Evolutionary conservation across 2,329 filamentous ascomycete genomes (phyloP).

Genomic region (Epichloe elymi): DNA sequence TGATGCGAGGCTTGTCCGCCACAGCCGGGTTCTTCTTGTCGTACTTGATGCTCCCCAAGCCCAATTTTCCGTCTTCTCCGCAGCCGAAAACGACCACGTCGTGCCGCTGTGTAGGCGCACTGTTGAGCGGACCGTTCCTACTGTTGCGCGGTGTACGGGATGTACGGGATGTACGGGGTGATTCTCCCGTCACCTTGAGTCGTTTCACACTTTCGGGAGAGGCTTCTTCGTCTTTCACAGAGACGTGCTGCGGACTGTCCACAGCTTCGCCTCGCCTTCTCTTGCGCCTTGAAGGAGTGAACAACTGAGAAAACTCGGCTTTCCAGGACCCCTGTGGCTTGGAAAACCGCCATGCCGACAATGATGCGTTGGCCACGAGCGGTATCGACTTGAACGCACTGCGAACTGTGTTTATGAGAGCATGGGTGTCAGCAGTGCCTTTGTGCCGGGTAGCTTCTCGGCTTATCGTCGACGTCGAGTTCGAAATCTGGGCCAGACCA

Average conservation of each 20-base stretch:
- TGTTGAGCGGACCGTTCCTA: not conserved
- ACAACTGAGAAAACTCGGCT: not conserved
- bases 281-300: not conserved
- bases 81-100: conserved; percentile 7
- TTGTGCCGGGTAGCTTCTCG: not conserved
- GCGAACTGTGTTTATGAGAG: not conserved
- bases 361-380: not conserved
- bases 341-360: not conserved
- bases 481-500: not conserved
- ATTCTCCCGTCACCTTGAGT: not conserved
- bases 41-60: conserved; percentile 5
- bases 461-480: not conserved
- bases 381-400: not conserved
- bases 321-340: not conserved
- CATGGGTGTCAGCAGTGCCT: not conserved
- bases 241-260: not conserved
- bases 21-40: conserved; percentile 1
- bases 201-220: not conserved
- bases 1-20: conserved; percentile 21
- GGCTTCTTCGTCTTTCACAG: not conserved
- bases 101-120: conserved; percentile 2
- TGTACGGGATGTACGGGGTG: not conserved
- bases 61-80: conserved; percentile 9
- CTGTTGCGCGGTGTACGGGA: not conserved
- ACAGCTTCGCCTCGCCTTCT: not conserved